phyloP scores from a whole-genome alignment of 805 yeast genomes.

The Myxozyma monticola region DNA sequence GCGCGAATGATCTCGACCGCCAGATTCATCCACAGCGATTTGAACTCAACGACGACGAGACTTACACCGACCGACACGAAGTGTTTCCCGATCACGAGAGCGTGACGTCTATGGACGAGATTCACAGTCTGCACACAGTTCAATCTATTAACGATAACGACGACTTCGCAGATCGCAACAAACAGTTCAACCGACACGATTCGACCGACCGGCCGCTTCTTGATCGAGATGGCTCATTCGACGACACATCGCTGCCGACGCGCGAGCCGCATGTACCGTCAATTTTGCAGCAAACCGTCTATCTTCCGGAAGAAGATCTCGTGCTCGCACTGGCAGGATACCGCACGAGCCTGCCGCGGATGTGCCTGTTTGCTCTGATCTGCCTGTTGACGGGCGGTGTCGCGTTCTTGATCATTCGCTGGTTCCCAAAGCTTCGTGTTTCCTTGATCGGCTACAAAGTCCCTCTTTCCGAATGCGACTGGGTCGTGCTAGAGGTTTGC shows the following conservation, averaged over 20 bases:
- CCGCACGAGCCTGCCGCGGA: slow-evolving; percentile 51
- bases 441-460: slow-evolving; percentile 61
- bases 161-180: background rate
- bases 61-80: slow-evolving; percentile 35
- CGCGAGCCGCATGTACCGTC: slow-evolving; percentile 6
- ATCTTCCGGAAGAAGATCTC: slow-evolving; percentile 92
- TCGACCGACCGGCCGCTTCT: slow-evolving; percentile 3
- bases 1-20: slow-evolving; percentile 52
- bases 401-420: slow-evolving; percentile 69
- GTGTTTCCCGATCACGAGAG: slow-evolving; percentile 14
- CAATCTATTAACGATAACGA: background rate
- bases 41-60: slow-evolving; percentile 35
- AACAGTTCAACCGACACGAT: slow-evolving; percentile 1
- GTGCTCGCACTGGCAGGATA: slow-evolving; percentile 95
- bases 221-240: slow-evolving; percentile 7
- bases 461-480: slow-evolving; percentile 80
- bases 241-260: background rate
- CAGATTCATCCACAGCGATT: slow-evolving; percentile 37
- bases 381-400: slow-evolving; percentile 68
- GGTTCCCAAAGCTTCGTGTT: slow-evolving; percentile 81
- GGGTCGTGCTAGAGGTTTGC: slow-evolving; percentile 76
- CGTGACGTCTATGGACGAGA: slow-evolving; percentile 10
- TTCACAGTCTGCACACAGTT: slow-evolving; percentile 28
- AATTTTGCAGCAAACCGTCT: slow-evolving; percentile 63
- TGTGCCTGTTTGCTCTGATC: slow-evolving; percentile 51